These are phyloP conservation scores for Amaranthus hypochondriacus DNA, from an alignment of 148 eudicot species.

Conservation along the genomic window DNA sequence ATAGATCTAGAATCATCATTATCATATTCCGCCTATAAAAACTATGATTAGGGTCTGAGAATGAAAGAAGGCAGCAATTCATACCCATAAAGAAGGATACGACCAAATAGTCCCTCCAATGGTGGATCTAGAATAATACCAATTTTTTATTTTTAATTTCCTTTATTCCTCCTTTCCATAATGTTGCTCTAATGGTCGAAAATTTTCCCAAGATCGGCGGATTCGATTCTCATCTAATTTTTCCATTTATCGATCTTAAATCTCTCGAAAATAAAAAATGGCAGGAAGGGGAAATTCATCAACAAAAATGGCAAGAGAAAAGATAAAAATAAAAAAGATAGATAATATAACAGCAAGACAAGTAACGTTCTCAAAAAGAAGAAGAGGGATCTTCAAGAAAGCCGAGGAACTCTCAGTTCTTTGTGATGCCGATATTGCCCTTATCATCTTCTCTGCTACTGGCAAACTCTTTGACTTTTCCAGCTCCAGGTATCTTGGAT, in stretches of 20 bases:
- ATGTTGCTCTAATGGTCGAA: too few relatives aligned
- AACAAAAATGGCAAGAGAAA: constrained; percentile 35
- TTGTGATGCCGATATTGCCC: constrained; percentile 47
- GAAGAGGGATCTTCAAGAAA: constrained; percentile 44
- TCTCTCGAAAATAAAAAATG: constrained; percentile 8
- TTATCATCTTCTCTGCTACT: constrained; percentile 39
- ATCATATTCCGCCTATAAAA: background rate
- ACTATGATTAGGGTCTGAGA: background rate
- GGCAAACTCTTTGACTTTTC: constrained; percentile 42
- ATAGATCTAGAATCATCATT: background rate
- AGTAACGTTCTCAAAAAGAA: constrained; percentile 44
- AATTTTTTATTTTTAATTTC: too few relatives aligned
- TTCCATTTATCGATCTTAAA: too few relatives aligned
- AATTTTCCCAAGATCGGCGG: too few relatives aligned
- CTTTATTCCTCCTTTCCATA: too few relatives aligned
- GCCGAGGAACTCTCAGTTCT: constrained; percentile 42
- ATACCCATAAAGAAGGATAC: too few relatives aligned
- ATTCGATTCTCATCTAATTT: too few relatives aligned
- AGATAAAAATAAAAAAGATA: constrained; percentile 43
- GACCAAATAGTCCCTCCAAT: too few relatives aligned
- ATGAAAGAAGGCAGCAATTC: too few relatives aligned
- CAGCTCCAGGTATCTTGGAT: constrained; percentile 23
- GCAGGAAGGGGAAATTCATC: background rate
- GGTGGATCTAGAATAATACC: constrained; percentile 12
- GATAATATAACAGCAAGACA: constrained; percentile 45